Evolutionary conservation across 306 rosid species (phyloP).

Genomic region (Cucurbita pepo): DNA sequence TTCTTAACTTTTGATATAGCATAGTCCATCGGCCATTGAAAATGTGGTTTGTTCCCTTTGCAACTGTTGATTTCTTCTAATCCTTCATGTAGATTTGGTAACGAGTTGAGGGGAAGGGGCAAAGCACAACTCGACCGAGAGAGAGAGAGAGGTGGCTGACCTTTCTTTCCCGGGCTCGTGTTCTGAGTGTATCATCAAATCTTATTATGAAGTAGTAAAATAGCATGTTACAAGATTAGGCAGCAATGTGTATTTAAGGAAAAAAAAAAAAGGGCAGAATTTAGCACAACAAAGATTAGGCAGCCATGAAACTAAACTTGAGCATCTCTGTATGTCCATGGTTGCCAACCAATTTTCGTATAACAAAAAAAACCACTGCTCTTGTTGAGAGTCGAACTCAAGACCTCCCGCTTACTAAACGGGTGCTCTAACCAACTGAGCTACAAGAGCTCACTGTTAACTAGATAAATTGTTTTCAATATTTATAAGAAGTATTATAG

Average conservation of each 20-base stretch:
- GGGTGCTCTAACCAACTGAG: conserved; percentile 10
- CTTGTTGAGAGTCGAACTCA: conserved; percentile 5
- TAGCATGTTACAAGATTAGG: no score
- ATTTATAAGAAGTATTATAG: no score
- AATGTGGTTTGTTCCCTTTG: not conserved
- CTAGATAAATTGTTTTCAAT: no score
- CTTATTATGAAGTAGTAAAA: not conserved
- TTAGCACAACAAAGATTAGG: no score
- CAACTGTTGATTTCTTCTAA: not conserved
- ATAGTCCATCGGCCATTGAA: not conserved
- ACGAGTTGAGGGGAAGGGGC: not conserved
- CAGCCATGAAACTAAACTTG: no score
- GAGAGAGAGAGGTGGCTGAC: no score
- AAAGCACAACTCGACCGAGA: no score
- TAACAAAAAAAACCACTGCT: not conserved
- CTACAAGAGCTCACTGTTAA: not conserved
- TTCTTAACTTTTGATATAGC: not conserved
- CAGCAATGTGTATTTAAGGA: not conserved
- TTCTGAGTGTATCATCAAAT: no score
- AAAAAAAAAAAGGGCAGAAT: not conserved
- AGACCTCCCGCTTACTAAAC: conserved; percentile 9
- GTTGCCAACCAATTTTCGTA: no score
- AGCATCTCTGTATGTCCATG: no score
- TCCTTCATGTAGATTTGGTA: not conserved
- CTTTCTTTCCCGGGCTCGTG: no score